These are phyloP conservation scores for Eutypella sp. DNA, from an alignment of 2,329 filamentous ascomycete species.

Conservation along the genomic window DNA sequence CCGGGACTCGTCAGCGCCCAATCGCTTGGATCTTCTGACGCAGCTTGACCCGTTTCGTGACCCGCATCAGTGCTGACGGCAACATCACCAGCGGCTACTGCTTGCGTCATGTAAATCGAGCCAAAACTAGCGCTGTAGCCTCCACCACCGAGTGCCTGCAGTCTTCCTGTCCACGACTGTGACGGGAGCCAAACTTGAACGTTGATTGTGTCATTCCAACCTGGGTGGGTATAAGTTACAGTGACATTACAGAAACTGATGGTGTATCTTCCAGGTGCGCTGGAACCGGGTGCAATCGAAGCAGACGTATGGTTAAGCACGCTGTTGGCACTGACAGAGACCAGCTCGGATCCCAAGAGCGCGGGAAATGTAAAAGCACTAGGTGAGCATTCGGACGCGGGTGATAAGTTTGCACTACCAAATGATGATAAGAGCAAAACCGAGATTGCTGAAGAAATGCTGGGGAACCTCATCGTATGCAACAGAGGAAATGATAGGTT, in stretches of 20 bases:
- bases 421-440: too few relatives aligned
- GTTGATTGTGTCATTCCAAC: slow-evolving; percentile 31
- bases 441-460: too few relatives aligned
- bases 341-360: too few relatives aligned
- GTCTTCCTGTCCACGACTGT: slow-evolving; percentile 30
- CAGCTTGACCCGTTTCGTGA: neutral
- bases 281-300: too few relatives aligned
- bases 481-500: too few relatives aligned
- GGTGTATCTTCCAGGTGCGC: too few relatives aligned
- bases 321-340: too few relatives aligned
- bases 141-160: slow-evolving; percentile 34
- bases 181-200: slow-evolving; percentile 31
- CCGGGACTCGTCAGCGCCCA: slow-evolving; percentile 20
- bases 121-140: slow-evolving; percentile 21
- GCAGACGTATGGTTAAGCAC: too few relatives aligned
- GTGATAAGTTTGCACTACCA: too few relatives aligned
- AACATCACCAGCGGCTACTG: slow-evolving; percentile 18
- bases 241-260: slow-evolving; percentile 42
- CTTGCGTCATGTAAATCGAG: slow-evolving; percentile 11
- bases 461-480: too few relatives aligned
- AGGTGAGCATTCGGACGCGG: too few relatives aligned
- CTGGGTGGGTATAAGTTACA: slow-evolving; percentile 36
- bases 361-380: too few relatives aligned
- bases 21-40: neutral
- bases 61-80: slow-evolving; percentile 23